Conservation (phyloP, 2,329 filamentous ascomycete genomes). For the Torrubiellomyces zombiae region DNA sequence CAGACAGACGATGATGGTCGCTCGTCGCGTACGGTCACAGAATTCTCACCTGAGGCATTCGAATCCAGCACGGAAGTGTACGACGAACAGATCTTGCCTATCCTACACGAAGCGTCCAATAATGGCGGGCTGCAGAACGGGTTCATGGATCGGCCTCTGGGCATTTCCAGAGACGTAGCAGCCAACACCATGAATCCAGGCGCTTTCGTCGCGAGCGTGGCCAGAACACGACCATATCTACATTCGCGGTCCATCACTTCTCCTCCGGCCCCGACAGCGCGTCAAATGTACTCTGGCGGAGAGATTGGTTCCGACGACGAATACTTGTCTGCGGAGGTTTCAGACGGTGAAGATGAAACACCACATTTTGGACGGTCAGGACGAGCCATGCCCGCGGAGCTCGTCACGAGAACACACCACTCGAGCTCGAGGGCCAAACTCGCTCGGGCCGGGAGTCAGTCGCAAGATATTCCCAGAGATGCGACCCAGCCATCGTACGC, state of each 20-base stretch:
- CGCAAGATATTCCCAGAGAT: no score
- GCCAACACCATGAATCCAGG: conserved; percentile 47
- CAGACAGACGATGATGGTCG: conserved; percentile 40
- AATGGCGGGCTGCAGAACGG: conserved; percentile 76
- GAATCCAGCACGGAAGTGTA: conserved; percentile 72
- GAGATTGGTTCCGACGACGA: conserved; percentile 67
- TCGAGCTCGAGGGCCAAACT: no score
- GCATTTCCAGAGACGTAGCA: conserved; percentile 41
- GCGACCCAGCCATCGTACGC: no score
- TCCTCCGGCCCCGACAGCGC: conserved; percentile 43
- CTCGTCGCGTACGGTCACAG: conserved; percentile 46
- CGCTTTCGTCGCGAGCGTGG: conserved; percentile 31
- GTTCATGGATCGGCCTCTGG: conserved; percentile 56
- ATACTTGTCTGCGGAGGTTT: conserved; percentile 54
- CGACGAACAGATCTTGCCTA: conserved; percentile 82
- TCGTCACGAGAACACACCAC: no score
- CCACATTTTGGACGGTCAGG: no score
- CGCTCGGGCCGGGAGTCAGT: no score
- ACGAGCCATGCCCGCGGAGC: no score
- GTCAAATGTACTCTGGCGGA: conserved; percentile 33
- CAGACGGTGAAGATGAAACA: conserved; percentile 54
- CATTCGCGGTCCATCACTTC: conserved; percentile 77
- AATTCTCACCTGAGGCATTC: conserved; percentile 47
- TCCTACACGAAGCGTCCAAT: conserved; percentile 71
- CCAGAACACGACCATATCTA: conserved; percentile 46